Evolutionary conservation across 164 flowering plant species (phyloP), one percentile per base, ranked within the genome.

Genomic region (Stephania cephalantha): DNA sequence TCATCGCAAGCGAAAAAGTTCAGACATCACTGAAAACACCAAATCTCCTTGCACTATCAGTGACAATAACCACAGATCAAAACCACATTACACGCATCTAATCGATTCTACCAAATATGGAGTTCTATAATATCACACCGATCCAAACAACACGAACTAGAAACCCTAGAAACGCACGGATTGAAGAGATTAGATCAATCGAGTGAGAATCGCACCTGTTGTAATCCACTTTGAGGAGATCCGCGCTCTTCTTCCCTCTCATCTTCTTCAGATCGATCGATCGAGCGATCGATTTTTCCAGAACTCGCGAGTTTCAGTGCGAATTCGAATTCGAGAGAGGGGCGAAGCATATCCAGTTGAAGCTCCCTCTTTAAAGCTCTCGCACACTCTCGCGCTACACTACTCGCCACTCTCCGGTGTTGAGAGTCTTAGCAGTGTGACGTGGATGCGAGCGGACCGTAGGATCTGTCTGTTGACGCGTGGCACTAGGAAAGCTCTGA

Each of bases 221-320:
- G 81, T 87, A 89, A 69, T 91, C 96, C 79, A 87, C 86, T 6
- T 87, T 69, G 83, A 82, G 53, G 9, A 81, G 71, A 64, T 88
- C 83, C 18, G 81, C 42, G 53, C 79, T 72, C 72, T 17, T 58
- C 65, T 84, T 85, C 61, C 84, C 82, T 84, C 79, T 82, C 87
- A 80, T 88, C 78, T 71, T 80, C 77, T 17, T 79, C 17, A 5
- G 78, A 55, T 65, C 66, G 68, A 70, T 65, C 68, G 48, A 65
- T 55, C 73, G 75, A 63, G 6, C 64, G n/a, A 58, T 58, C 64
- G 6, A 12, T 58, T 63, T 44, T 75, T 69, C 68, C 13, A 50
- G 71, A 53, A 20, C 2, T 30, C 17, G 15, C 45, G 68, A 73
- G 20, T 70, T 30, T 20, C 25, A 66, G 61, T 22, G 70, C 61